phyloP scores from a whole-genome alignment of 495 filamentous ascomycete genomes.

The Daldinia vernicosa region DNA sequence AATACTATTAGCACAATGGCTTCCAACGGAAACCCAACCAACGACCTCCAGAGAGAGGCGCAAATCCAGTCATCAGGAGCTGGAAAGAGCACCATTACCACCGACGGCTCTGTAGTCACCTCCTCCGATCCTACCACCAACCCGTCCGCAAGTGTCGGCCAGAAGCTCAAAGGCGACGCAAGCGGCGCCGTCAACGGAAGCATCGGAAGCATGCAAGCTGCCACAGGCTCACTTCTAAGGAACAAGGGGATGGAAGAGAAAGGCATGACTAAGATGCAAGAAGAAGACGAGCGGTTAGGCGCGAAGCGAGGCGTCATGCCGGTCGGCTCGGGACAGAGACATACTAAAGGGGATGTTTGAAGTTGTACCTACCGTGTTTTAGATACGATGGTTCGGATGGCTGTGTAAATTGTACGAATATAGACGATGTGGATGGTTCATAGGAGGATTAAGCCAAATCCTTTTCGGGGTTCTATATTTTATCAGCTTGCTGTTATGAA shows the following conservation, averaged over 20 bases:
- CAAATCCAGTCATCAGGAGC: slow-evolving; percentile 11
- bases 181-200: slow-evolving; percentile 36
- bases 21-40: slow-evolving; percentile 33
- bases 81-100: slow-evolving; percentile 21
- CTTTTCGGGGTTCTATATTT: no score
- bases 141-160: slow-evolving; percentile 22
- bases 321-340: slow-evolving; percentile 34
- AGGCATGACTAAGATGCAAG: slow-evolving; percentile 37
- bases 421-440: neutral
- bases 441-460: neutral
- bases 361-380: neutral
- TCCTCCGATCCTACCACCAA: slow-evolving; percentile 37
- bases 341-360: slow-evolving; percentile 15
- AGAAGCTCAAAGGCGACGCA: slow-evolving; percentile 43
- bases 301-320: slow-evolving; percentile 42
- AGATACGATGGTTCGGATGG: neutral
- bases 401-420: neutral
- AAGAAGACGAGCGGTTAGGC: slow-evolving; percentile 38
- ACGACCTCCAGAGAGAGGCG: slow-evolving; percentile 17
- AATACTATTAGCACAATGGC: slow-evolving; percentile 22
- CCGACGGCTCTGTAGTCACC: slow-evolving; percentile 30
- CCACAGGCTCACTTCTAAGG: slow-evolving; percentile 27
- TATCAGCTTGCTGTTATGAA: no score
- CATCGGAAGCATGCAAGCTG: slow-evolving; percentile 35
- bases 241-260: slow-evolving; percentile 38